Base-by-base conservation (phyloP, 176 grass and related monocot species). In the Cenchrus fungigraminus region DNA sequence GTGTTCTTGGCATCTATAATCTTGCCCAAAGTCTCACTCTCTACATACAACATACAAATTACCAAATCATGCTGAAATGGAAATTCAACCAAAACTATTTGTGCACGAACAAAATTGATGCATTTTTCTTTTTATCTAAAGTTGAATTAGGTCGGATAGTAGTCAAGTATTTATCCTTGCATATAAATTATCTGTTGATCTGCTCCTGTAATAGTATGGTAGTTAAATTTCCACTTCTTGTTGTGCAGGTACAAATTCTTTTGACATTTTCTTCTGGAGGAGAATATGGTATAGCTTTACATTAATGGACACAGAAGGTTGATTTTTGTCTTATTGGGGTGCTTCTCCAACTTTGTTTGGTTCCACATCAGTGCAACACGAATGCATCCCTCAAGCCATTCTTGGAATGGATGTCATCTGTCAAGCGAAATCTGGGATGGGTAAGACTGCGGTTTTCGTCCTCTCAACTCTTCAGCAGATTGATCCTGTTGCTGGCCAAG, bases 341-440 rank as follows among this genome's bases (percentile, higher is more conserved):
- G 85, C 87, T 83, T 77, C 93, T 92, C 86, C 88, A 84, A 91
- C 92, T 95, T 97, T 92, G 82, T 95, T 95, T 95, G 82, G 92
- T 92, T 96, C 91, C 82, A 86, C 91, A 94, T 84, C 92, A 99
- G 94, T 99, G 79, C 97, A 99, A 99, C 97, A 99, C 31, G 97
- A 99, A 73, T 99, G 97, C 76, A 99, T 99, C 59, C 97, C 97
- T 86, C 97, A 99, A 94, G 97, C 97, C 82, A 97, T 99, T 78
- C 91, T 99, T 56, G 97, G 97, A 77, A 99, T 99, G 97, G 97
- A 99, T 80, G 94, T 99, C 53, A 92, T 97, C 71, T 99, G 97
- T 47, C 97, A 99, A 99, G 97, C 97, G 32, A 99, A 99, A 75
- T 99, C 97, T 71, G 97, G 97, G 55, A 99, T 99, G 97, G 97